Evolutionary conservation across 768 basidiomycete genomes (phyloP).

Genomic region (Paxillus rubicundulus): DNA sequence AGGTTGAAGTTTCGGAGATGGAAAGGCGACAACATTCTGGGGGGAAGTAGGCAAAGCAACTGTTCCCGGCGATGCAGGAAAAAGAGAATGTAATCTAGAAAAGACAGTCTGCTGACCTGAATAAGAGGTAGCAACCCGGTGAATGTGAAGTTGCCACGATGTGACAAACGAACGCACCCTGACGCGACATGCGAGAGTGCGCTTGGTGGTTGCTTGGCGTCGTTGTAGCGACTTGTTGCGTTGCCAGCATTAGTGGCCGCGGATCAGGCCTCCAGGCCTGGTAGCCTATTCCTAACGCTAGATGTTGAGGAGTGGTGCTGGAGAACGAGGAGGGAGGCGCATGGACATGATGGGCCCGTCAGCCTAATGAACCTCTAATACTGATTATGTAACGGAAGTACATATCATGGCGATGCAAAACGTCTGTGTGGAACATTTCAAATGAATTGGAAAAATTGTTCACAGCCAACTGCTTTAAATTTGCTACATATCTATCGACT

Average conservation of each 20-base stretch:
- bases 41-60: constrained; percentile 16
- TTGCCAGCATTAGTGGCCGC: constrained; percentile 22
- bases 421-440: not conserved
- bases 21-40: constrained; percentile 21
- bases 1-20: constrained; percentile 19
- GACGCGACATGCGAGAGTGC: constrained; percentile 5
- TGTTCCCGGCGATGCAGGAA: constrained; percentile 39
- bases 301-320: constrained; percentile 20
- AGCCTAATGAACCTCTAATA: constrained; percentile 6
- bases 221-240: not conserved
- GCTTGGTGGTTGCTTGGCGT: not conserved
- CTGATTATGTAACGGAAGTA: constrained; percentile 1
- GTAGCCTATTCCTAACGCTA: constrained; percentile 31
- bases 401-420: not conserved
- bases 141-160: constrained; percentile 1
- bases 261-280: constrained; percentile 15
- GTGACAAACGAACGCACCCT: not conserved
- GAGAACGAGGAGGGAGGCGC: constrained; percentile 15
- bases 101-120: constrained; percentile 42
- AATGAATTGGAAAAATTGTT: not conserved
- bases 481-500: not conserved
- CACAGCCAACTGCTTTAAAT: no score
- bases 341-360: constrained; percentile 21
- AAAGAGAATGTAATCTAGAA: constrained; percentile 50
- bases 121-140: not conserved